These are phyloP conservation scores for Penicillium sp. DNA, from an alignment of 2,329 filamentous ascomycete species.

Conservation along the genomic window DNA sequence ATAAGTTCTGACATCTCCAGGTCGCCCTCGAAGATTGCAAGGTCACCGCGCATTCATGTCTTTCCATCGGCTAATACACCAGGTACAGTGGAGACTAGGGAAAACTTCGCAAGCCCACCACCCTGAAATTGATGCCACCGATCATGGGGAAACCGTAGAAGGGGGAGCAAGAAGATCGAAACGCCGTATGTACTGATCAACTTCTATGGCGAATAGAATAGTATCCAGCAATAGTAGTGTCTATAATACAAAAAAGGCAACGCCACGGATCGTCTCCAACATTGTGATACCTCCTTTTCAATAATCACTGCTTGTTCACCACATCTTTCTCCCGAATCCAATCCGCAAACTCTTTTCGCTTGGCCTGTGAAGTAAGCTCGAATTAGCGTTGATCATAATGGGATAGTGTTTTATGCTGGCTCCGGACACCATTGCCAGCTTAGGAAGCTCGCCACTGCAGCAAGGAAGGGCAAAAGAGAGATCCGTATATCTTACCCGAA, in stretches of 20 bases:
- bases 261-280: background rate
- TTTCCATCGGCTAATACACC: background rate
- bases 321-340: conserved; percentile 62
- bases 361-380: conserved; percentile 44
- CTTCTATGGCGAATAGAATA: background rate
- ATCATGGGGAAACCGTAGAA: background rate
- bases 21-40: background rate
- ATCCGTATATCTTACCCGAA: conserved; percentile 62
- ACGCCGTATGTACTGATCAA: background rate
- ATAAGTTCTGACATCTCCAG: background rate
- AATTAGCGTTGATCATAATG: conserved; percentile 3
- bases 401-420: background rate
- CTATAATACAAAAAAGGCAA: conserved; percentile 25
- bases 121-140: background rate
- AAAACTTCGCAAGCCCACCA: background rate
- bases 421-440: background rate
- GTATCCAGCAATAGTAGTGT: conserved; percentile 18
- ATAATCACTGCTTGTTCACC: conserved; percentile 30
- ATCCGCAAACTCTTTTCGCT: conserved; percentile 75
- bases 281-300: background rate
- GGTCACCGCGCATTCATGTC: background rate
- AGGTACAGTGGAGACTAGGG: background rate
- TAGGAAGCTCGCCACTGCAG: background rate
- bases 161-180: background rate
- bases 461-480: background rate